Evolutionary conservation across 345 rosid species (phyloP), one percentile per base, ranked within the genome.

Genomic region (Moricandia arvensis): DNA sequence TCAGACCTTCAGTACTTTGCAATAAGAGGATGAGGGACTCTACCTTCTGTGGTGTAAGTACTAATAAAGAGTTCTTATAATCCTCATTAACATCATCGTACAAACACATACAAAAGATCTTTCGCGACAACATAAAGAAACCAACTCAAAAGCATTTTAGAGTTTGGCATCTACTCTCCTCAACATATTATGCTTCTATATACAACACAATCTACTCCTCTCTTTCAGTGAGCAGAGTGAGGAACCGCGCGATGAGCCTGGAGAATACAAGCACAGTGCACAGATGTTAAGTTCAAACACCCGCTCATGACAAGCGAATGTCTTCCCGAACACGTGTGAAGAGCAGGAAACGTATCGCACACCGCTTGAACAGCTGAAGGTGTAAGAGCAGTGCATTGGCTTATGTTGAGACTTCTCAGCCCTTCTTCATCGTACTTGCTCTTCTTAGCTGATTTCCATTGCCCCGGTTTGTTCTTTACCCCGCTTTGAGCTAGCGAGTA

Each of bases 251-350:
- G 91, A 75, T 87, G 94, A 51, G 99, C 86, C 60, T 88, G 91
- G 49, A 86, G 68, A 0, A 93, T 91, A 66, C 99, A 93, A 57
- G 84, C 96, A 77, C 99, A 95, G 72, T 93, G 98, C 54, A 95
- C 99, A 0, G 99, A 88, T 0, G 98, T 93, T 71, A 95, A 83
- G 77, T 26, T 90, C 85, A 88, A 66, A 80, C 99, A 95, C 41
- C 99, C 98, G 55, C 99, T 95, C 88, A 95, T 95, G 33, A 90
- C 97, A 13, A 95, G 95, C 12, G 99, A 90, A 82, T 95, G 99
- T 82, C 90, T 86, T 15, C 98, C 96, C 0, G 93, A 90, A 80
- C 99, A 95, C 7, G 99, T 93, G 85, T 93, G 99, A 69, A 95
- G 96, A 2, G 94, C 93, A 0, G 99, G 99, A 67, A 93, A 93